Conservation (phyloP, 257 asterid species). For the Gentiana straminea region DNA sequence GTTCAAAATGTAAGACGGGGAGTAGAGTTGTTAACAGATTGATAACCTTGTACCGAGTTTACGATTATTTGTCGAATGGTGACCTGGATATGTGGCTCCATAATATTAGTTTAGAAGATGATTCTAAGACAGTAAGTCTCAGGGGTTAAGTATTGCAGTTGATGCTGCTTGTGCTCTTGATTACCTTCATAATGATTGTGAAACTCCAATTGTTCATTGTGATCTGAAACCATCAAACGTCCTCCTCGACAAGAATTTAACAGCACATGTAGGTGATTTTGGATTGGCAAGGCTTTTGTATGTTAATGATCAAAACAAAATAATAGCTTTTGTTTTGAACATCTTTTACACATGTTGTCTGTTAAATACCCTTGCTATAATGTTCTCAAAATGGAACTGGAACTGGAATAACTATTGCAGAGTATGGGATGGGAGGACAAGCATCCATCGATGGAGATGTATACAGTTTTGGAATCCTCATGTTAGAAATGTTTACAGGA, state of each 20-base stretch:
- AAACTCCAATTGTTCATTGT: constrained; percentile 32
- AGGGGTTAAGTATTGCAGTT: constrained; percentile 25
- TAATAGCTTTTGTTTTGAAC: neutral
- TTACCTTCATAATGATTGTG: constrained; percentile 38
- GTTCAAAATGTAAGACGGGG: too few relatives aligned
- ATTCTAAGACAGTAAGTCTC: neutral
- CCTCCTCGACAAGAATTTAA: constrained; percentile 26
- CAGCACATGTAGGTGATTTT: constrained; percentile 18
- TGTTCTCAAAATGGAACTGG: neutral
- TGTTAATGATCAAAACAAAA: too few relatives aligned
- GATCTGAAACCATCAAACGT: constrained; percentile 47
- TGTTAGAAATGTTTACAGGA: constrained; percentile 13
- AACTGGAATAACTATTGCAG: constrained; percentile 1
- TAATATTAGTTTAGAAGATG: neutral
- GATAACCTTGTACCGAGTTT: neutral
- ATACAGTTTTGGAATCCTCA: constrained; percentile 10
- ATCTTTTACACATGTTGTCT: neutral
- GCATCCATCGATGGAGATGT: constrained; percentile 5
- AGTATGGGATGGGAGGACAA: constrained; percentile 9
- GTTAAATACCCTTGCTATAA: neutral
- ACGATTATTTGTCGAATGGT: constrained; percentile 21
- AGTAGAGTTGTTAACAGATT: too few relatives aligned
- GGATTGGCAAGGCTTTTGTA: constrained; percentile 10
- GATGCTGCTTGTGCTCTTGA: constrained; percentile 35
- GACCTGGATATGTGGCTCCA: constrained; percentile 18